Conservation (phyloP, 768 basidiomycete species). For the Boletus rubropictus region DNA sequence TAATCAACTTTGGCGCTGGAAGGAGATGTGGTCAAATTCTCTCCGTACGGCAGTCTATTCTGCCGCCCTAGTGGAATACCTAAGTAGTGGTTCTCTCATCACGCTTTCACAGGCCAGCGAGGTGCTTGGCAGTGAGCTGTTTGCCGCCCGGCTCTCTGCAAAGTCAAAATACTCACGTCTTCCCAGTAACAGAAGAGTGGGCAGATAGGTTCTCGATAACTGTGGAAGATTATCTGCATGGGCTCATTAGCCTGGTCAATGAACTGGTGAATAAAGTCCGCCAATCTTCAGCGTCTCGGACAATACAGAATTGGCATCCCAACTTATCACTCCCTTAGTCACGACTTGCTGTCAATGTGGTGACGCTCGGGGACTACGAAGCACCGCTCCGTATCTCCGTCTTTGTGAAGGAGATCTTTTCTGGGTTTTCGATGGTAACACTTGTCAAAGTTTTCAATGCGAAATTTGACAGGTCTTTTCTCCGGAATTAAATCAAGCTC, state of each 20-base stretch:
- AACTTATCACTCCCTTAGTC: constrained; percentile 42
- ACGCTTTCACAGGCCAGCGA: constrained; percentile 48
- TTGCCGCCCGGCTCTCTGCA: background rate
- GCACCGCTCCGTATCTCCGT: constrained; percentile 71
- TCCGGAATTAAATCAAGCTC: constrained; percentile 40
- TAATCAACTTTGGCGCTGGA: constrained; percentile 80
- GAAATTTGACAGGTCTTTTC: constrained; percentile 2
- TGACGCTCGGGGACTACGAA: constrained; percentile 78
- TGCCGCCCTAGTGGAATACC: constrained; percentile 60
- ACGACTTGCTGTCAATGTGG: constrained; percentile 71
- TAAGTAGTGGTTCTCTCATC: constrained; percentile 53
- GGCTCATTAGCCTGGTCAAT: constrained; percentile 70
- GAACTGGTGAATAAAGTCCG: constrained; percentile 53
- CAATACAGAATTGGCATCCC: background rate
- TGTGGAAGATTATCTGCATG: constrained; percentile 79
- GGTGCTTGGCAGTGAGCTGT: constrained; percentile 59
- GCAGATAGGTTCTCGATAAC: constrained; percentile 56
- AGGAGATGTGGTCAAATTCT: constrained; percentile 75
- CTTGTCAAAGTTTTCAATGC: background rate
- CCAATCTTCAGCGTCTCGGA: background rate
- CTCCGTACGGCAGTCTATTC: constrained; percentile 62
- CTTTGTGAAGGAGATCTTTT: constrained; percentile 76
- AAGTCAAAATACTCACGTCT: constrained; percentile 5
- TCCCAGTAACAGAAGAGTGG: constrained; percentile 64
- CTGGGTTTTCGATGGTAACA: constrained; percentile 76